phyloP scores from a whole-genome alignment of 305 asterid genomes.

The Nicotiana rustica region DNA sequence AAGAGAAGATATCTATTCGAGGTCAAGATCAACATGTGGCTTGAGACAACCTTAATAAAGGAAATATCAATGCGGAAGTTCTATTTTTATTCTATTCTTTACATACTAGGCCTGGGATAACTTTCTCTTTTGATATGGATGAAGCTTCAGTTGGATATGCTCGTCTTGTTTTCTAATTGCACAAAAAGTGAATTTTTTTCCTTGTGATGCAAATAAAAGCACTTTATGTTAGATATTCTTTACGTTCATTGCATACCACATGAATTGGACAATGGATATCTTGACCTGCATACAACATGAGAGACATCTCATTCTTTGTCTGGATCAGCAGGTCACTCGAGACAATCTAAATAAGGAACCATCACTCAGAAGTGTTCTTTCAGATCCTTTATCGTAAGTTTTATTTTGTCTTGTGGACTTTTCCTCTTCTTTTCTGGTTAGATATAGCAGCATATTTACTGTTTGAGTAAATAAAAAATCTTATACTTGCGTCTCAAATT shows the following conservation, averaged over 20 bases:
- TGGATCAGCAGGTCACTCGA: constrained; percentile 71
- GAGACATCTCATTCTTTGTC: constrained; percentile 47
- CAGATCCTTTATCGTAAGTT: constrained; percentile 97
- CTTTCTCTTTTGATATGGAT: constrained; percentile 9
- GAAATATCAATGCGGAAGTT: constrained; percentile 18
- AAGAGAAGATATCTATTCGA: constrained; percentile 19
- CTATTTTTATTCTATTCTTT: not conserved
- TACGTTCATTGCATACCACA: not conserved
- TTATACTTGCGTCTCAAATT: not conserved
- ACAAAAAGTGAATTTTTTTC: not conserved
- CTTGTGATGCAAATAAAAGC: not conserved
- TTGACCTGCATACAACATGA: constrained; percentile 34
- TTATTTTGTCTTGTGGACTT: constrained; percentile 32
- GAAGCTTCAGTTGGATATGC: constrained; percentile 21
- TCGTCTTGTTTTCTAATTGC: constrained; percentile 14
- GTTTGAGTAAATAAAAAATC: constrained; percentile 19
- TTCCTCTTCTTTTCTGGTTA: constrained; percentile 7
- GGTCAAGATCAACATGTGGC: not conserved
- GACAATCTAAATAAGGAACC: constrained; percentile 75
- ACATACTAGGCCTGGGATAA: not conserved
- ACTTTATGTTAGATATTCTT: not conserved
- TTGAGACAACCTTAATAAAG: not conserved
- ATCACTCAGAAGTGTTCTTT: constrained; percentile 87
- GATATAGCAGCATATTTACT: constrained; percentile 2
- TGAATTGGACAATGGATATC: constrained; percentile 34